Conservation (phyloP, 169 alveolate species). For the Nephromyces sp. region DNA sequence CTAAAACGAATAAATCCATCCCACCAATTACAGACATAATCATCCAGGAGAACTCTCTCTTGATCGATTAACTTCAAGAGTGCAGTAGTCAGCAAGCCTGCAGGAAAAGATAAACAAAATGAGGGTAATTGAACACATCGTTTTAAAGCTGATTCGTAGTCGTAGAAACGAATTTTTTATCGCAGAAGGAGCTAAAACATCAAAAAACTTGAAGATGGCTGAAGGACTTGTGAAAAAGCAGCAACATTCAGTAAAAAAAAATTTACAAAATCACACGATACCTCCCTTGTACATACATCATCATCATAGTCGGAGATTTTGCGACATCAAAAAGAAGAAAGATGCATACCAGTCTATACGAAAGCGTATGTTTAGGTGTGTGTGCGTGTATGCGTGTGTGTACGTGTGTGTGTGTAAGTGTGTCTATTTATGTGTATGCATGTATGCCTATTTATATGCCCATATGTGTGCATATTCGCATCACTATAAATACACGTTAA, state of each 20-base stretch:
- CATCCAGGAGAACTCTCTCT: constrained; percentile 40
- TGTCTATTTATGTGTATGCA: constrained; percentile 1
- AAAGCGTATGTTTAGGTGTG: too few species aligned
- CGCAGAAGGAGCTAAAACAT: neutral
- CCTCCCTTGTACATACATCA: neutral
- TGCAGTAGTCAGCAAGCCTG: constrained; percentile 43
- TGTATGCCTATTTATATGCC: neutral
- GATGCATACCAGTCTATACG: too few species aligned
- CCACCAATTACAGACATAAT: constrained; percentile 52
- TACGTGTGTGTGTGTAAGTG: too few species aligned
- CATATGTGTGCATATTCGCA: neutral
- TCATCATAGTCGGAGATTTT: too few species aligned
- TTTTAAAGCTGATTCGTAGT: neutral
- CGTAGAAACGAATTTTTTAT: neutral
- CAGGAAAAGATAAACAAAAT: constrained; percentile 7
- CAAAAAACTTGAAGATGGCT: neutral
- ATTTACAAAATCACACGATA: neutral
- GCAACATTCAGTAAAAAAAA: neutral
- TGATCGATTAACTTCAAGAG: constrained; percentile 42
- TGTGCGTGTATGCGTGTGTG: too few species aligned
- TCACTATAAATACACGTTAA: neutral
- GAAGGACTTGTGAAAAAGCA: neutral
- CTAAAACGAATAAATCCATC: constrained; percentile 57
- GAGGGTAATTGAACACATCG: neutral
- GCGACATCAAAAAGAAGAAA: too few species aligned